Conservation (phyloP, 2,329 filamentous ascomycete genomes). For the Cadophora sp. region DNA sequence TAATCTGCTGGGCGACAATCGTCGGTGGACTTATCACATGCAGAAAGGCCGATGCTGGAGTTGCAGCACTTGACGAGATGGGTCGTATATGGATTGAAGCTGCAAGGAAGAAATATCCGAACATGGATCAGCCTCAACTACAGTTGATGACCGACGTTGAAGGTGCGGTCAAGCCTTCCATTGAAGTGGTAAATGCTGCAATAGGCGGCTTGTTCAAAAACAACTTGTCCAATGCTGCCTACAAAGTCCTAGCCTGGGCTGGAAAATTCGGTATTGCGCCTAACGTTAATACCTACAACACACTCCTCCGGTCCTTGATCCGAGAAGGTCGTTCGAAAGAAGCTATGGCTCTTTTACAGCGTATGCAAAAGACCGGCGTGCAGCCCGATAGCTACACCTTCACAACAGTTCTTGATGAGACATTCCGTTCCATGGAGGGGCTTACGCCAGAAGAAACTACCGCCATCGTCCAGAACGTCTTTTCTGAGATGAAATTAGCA, state of each 20-base stretch:
- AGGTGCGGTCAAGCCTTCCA: conserved; percentile 62
- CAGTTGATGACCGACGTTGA: conserved; percentile 42
- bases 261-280: conserved; percentile 52
- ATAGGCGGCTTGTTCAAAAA: conserved; percentile 65
- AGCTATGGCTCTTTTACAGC: conserved; percentile 58
- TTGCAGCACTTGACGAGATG: conserved; percentile 72
- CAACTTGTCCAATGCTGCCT: conserved; percentile 56
- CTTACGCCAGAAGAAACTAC: conserved; percentile 57
- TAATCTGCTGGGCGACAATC: conserved; percentile 71
- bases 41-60: conserved; percentile 59
- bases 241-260: conserved; percentile 59
- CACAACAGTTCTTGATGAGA: conserved; percentile 71
- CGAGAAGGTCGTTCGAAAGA: conserved; percentile 55
- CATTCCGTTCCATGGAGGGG: conserved; percentile 52
- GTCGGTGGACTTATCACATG: conserved; percentile 69
- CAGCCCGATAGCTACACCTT: conserved; percentile 73
- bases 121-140: conserved; percentile 32
- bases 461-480: conserved; percentile 57
- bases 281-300: conserved; percentile 66
- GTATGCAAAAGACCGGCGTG: conserved; percentile 64
- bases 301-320: conserved; percentile 67
- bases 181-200: conserved; percentile 73
- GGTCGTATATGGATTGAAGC: conserved; percentile 59
- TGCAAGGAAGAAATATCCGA: conserved; percentile 34
- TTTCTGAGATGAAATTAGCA: conserved; percentile 62